Evolutionary conservation across 257 asterid species (phyloP), one percentile per base, ranked within the genome.

Genomic region (Przewalskia tangutica): DNA sequence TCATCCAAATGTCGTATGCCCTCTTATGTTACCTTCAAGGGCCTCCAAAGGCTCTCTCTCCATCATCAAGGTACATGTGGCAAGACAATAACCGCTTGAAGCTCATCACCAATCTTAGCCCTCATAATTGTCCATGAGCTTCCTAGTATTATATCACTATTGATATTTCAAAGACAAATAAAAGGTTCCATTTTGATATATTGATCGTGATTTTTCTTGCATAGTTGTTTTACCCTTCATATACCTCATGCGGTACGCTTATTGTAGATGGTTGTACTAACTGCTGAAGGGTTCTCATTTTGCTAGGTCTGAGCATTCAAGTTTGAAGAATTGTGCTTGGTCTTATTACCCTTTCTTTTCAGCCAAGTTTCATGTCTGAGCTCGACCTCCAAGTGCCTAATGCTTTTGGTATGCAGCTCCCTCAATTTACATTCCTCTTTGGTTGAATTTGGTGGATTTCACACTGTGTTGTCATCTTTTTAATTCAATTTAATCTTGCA

Each of bases 311-410:
- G 17, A 70, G 77, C 55, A 68, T 68, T 18, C 16, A 4, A 68
- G 77, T 42, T 68, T 68, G 55, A 42, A 42, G 55, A 40, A 18
- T 5, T 40, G 77, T 18, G 55, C 16, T 34, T 10, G 77, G 34
- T 68, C 55, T 10, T 42, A 10, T 68, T 10, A 9, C 77, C 36
- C 55, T 68, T 42, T 4, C 5, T 8, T 44, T 63, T 80, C 76
- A 38, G 76, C 76, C 76, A 16, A 66, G 76, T 38, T 68, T 85
- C 90, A 85, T 88, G 90, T 88, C 90, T 84, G 90, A 88, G 63
- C 60, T 84, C 80, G 89, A 88, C 71, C 66, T 88, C 86, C 87
- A 83, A 78, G 76, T 81, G 75, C 90, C 90, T 17, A 42, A 81
- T 59, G 82, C 89, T 65, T 84, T 82, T 68, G 90, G 90, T 88